These are phyloP conservation scores for Strobilomyces confusus DNA, from an alignment of 768 basidiomycete species.

Conservation along the genomic window DNA sequence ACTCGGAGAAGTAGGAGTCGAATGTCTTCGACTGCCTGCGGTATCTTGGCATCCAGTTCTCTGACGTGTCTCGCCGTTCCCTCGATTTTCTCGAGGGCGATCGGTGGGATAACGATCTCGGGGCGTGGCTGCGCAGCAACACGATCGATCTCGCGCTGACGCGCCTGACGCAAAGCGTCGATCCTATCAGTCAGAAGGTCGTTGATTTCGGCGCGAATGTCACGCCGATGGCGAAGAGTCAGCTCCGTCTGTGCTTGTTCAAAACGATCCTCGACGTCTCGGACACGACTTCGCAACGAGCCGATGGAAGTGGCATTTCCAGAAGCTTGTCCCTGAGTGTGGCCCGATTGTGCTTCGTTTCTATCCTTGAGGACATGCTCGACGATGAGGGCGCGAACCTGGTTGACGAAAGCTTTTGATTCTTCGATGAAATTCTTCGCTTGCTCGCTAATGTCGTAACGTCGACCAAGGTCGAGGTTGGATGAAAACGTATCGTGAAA, in stretches of 20 bases:
- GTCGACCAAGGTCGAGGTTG: conserved; percentile 25
- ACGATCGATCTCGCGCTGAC: conserved; percentile 19
- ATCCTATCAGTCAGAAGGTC: conserved; percentile 18
- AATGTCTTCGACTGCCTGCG: conserved; percentile 24
- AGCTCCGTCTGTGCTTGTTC: conserved; percentile 30
- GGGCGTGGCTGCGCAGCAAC: conserved; percentile 11
- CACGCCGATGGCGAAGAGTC: conserved; percentile 21
- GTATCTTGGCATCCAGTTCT: conserved; percentile 23
- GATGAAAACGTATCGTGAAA: conserved; percentile 22
- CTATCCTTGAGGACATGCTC: conserved; percentile 15
- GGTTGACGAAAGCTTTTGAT: conserved; percentile 24
- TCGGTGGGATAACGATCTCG: conserved; percentile 20
- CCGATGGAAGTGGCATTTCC: not conserved
- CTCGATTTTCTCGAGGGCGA: conserved; percentile 18
- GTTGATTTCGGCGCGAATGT: conserved; percentile 19
- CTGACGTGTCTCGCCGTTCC: conserved; percentile 9
- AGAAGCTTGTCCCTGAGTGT: not conserved
- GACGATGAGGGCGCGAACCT: conserved; percentile 25
- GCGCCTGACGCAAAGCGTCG: conserved; percentile 17
- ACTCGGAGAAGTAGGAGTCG: conserved; percentile 23
- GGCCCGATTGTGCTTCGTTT: conserved; percentile 2
- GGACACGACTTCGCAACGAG: conserved; percentile 16
- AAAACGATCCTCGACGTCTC: conserved; percentile 26
- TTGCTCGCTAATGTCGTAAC: conserved; percentile 24
- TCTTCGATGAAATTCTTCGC: conserved; percentile 19